Evolutionary conservation across 2,329 filamentous ascomycete genomes (phyloP).

Genomic region (Fusarium sp.): DNA sequence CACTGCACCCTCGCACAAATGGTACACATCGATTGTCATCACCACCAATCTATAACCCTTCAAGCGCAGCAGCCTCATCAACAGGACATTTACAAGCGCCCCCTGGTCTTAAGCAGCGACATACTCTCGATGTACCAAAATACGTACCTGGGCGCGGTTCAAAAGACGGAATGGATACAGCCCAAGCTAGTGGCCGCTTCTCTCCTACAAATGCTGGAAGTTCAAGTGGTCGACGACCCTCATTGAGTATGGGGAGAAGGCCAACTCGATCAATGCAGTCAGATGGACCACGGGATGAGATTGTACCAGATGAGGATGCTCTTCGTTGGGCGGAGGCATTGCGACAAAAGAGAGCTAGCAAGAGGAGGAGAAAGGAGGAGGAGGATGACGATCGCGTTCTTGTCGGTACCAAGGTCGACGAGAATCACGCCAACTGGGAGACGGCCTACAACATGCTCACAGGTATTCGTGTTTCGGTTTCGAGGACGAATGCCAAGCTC

Average conservation of each 20-base stretch:
- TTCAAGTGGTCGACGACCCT: conserved; percentile 72
- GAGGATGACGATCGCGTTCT: conserved; percentile 95
- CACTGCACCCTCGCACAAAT: conserved; percentile 39
- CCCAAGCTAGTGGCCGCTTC: conserved; percentile 80
- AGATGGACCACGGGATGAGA: conserved; percentile 83
- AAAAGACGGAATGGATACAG: conserved; percentile 74
- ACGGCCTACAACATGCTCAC: conserved; percentile 99
- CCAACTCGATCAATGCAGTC: conserved; percentile 87
- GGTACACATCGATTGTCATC: conserved; percentile 70
- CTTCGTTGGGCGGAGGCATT: conserved; percentile 92
- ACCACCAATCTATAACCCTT: conserved; percentile 64
- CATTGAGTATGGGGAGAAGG: conserved; percentile 82
- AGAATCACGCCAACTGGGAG: conserved; percentile 96
- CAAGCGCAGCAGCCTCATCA: conserved; percentile 53
- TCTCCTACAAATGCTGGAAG: conserved; percentile 71
- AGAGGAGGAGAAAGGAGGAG: conserved; percentile 81
- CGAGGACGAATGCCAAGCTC: conserved; percentile 94
- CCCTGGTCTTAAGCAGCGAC: conserved; percentile 76
- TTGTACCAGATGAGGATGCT: conserved; percentile 88
- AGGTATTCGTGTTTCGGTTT: conserved; percentile 96
- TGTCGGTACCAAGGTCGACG: conserved; percentile 96
- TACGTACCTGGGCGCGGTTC: conserved; percentile 71
- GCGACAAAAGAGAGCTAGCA: conserved; percentile 88
- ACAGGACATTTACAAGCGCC: conserved; percentile 62
- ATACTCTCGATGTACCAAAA: conserved; percentile 89